These are phyloP conservation scores for Hypoxylon lienhwacheense DNA, from an alignment of 495 filamentous ascomycete species.

Conservation along the genomic window DNA sequence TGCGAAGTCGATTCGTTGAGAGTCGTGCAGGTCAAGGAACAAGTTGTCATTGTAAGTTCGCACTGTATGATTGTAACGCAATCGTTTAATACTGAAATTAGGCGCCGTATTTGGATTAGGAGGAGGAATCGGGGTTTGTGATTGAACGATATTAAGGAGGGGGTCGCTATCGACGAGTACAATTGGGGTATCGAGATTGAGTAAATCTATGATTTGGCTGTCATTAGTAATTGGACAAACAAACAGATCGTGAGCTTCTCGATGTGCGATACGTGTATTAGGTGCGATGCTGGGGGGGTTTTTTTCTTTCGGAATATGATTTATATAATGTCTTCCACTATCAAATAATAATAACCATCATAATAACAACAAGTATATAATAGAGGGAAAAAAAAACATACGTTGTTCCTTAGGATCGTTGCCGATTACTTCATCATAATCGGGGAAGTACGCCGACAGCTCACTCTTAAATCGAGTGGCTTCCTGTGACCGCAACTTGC, in stretches of 20 bases:
- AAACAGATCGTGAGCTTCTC: slow-evolving; percentile 10
- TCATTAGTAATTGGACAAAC: slow-evolving; percentile 46
- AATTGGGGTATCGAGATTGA: slow-evolving; percentile 64
- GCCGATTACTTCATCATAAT: slow-evolving; percentile 88
- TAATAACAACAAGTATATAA: no score
- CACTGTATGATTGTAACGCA: slow-evolving; percentile 42
- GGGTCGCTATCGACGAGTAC: slow-evolving; percentile 53
- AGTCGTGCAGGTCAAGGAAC: slow-evolving; percentile 54
- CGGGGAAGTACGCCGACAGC: slow-evolving; percentile 81
- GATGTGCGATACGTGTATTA: neutral
- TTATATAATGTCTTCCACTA: no score
- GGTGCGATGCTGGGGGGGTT: no score
- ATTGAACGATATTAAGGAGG: slow-evolving; percentile 21
- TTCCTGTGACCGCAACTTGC: slow-evolving; percentile 60
- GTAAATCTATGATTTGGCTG: slow-evolving; percentile 49
- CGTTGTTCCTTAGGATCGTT: slow-evolving; percentile 75
- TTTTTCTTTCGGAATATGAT: no score
- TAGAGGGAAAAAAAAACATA: no score
- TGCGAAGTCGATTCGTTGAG: slow-evolving; percentile 58
- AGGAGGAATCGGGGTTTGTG: slow-evolving; percentile 33
- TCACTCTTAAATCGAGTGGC: slow-evolving; percentile 77
- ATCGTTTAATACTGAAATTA: slow-evolving; percentile 18
- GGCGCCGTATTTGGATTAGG: slow-evolving; percentile 22
- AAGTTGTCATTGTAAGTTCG: slow-evolving; percentile 51
- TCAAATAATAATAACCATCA: no score